Conservation (phyloP, 1,284 basidiomycete species). For the Lignosus rhinocerotis region DNA sequence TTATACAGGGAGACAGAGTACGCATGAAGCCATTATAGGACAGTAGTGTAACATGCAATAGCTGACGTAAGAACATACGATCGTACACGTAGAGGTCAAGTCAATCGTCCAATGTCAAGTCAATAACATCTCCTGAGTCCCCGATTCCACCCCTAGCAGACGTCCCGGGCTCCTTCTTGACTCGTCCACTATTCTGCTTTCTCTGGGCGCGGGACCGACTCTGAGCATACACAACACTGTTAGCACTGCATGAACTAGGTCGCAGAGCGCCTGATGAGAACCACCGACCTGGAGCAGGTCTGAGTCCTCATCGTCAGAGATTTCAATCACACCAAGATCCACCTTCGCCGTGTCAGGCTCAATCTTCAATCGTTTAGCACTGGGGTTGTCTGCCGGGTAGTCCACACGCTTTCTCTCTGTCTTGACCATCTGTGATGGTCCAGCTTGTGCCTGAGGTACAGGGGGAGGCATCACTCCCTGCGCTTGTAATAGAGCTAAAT, state of each 20-base stretch:
- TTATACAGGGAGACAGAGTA: too few relatives aligned
- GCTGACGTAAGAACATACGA: not conserved
- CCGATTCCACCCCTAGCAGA: not conserved
- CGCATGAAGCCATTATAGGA: too few relatives aligned
- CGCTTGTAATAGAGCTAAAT: conserved; percentile 6
- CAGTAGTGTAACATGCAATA: not conserved
- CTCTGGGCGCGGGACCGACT: not conserved
- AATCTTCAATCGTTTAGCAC: not conserved
- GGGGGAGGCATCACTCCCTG: conserved; percentile 5
- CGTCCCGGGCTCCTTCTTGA: conserved; percentile 3
- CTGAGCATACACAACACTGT: not conserved
- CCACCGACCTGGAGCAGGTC: not conserved
- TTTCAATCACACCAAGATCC: conserved; percentile 1
- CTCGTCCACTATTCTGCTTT: not conserved
- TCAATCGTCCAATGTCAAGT: not conserved
- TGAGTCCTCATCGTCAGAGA: conserved; percentile 11
- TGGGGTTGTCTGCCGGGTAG: not conserved
- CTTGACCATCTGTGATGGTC: not conserved
- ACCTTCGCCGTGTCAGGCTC: not conserved
- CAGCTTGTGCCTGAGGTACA: not conserved
- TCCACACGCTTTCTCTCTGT: not conserved
- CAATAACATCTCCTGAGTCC: conserved; percentile 1
- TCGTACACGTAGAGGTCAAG: not conserved
- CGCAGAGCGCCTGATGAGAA: too few relatives aligned
- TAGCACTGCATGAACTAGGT: not conserved